Evolutionary conservation across 2,329 filamentous ascomycete species (phyloP).

Genomic region (Aspergillus pseudonomiae): DNA sequence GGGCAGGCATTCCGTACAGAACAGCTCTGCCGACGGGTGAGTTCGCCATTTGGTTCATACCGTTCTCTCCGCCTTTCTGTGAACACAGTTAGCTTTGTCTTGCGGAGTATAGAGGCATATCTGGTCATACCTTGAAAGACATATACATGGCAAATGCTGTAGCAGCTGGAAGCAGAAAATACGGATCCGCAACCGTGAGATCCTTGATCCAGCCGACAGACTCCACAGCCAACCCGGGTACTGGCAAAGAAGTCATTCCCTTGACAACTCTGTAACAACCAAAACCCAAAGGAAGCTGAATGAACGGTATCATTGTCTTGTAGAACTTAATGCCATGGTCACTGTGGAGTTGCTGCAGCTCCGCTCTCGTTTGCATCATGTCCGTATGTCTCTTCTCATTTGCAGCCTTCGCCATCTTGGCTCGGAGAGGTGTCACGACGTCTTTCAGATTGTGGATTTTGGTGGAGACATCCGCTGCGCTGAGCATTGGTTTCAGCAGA

Average conservation of each 20-base stretch:
- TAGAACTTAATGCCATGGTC: slow-evolving; percentile 57
- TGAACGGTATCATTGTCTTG: slow-evolving; percentile 58
- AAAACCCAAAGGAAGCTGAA: slow-evolving; percentile 73
- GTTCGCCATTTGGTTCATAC: slow-evolving; percentile 35
- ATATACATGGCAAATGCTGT: slow-evolving; percentile 61
- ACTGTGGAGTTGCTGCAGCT: slow-evolving; percentile 57
- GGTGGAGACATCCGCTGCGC: slow-evolving; percentile 64
- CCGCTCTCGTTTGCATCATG: slow-evolving; percentile 50
- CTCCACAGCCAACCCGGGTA: slow-evolving; percentile 74
- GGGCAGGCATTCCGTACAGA: slow-evolving; percentile 52
- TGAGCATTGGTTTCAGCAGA: slow-evolving; percentile 68
- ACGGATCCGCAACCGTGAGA: slow-evolving; percentile 75
- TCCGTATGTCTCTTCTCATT: slow-evolving; percentile 51
- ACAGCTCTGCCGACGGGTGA: slow-evolving; percentile 38
- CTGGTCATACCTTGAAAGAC: slow-evolving; percentile 59
- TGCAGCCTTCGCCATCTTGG: slow-evolving; percentile 54
- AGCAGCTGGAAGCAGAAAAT: slow-evolving; percentile 69
- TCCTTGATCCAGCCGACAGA: slow-evolving; percentile 79
- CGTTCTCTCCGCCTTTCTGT: slow-evolving; percentile 44
- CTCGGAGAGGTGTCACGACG: slow-evolving; percentile 58
- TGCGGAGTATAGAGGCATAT: background rate
- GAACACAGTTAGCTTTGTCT: background rate
- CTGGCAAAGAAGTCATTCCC: slow-evolving; percentile 75
- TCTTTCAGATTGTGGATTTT: slow-evolving; percentile 65
- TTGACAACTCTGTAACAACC: slow-evolving; percentile 78